Percentiles rank a stretch among this genome's conserved stretches.
Evolutionary conservation across 345 rosid species (phyloP).

Genomic region (Lumnitzera racemosa): DNA sequence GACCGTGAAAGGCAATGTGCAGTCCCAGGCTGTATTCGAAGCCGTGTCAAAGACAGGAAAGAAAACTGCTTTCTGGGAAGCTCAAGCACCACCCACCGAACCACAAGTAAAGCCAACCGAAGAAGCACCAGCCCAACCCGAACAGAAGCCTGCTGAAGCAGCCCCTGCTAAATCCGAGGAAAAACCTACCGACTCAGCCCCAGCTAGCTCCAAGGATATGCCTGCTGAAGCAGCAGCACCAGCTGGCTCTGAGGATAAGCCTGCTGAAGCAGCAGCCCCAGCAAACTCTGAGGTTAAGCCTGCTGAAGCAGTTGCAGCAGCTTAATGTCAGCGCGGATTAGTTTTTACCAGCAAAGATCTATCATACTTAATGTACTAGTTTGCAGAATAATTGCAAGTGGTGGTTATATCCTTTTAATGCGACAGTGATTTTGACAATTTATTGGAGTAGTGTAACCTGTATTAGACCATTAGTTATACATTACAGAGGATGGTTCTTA

Average conservation of each 20-base stretch:
- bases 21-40: slow-evolving; percentile 71
- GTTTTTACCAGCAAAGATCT: no score
- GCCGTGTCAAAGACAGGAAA: slow-evolving; percentile 74
- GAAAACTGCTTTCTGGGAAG: slow-evolving; percentile 81
- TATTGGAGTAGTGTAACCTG: no score
- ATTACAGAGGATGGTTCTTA: no score
- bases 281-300: not conserved
- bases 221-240: slow-evolving; percentile 12
- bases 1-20: slow-evolving; percentile 77
- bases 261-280: not conserved
- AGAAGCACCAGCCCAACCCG: not conserved
- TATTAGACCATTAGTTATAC: no score
- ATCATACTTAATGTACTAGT: no score
- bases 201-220: slow-evolving; percentile 9
- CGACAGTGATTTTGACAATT: no score
- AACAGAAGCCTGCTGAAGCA: not conserved
- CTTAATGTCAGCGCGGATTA: slow-evolving; percentile 10
- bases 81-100: slow-evolving; percentile 37
- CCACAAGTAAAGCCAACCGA: slow-evolving; percentile 23
- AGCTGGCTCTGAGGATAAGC: not conserved
- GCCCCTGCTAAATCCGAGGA: slow-evolving; percentile 1
- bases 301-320: slow-evolving; percentile 18
- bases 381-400: no score
- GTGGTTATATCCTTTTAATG: no score
- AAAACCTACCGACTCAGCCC: not conserved